These are phyloP conservation scores for Endoconidiophora laricicola DNA, from an alignment of 2,329 filamentous ascomycete species.

Conservation along the genomic window DNA sequence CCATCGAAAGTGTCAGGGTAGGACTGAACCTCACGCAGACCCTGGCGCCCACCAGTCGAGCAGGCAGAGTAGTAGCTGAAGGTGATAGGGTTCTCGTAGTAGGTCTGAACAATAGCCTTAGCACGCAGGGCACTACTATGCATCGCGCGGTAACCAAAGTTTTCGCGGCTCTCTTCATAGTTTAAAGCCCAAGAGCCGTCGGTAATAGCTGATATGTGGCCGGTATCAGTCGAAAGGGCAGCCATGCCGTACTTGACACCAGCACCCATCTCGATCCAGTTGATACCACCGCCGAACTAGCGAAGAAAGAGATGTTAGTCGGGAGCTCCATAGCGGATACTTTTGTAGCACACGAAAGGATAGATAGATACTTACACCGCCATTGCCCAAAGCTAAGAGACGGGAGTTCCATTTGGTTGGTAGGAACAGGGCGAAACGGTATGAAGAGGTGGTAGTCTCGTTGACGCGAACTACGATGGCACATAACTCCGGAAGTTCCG, in stretches of 20 bases:
- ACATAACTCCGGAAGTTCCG: constrained; percentile 20
- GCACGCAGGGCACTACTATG: constrained; percentile 32
- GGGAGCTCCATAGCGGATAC: neutral
- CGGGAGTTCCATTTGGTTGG: constrained; percentile 20
- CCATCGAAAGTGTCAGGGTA: constrained; percentile 32
- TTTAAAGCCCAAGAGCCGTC: constrained; percentile 24
- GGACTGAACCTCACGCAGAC: constrained; percentile 29
- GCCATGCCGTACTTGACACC: constrained; percentile 24
- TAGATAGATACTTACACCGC: constrained; percentile 14
- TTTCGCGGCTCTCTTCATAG: constrained; percentile 20
- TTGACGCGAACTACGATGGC: constrained; percentile 19
- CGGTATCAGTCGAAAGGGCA: constrained; percentile 26
- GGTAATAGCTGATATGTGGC: constrained; percentile 21
- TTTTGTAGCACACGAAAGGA: neutral
- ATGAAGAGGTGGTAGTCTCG: constrained; percentile 15
- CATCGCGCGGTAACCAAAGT: constrained; percentile 25
- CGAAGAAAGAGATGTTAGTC: neutral
- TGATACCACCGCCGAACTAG: constrained; percentile 20
- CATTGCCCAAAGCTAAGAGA: constrained; percentile 20
- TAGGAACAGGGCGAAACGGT: constrained; percentile 21
- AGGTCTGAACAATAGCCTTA: constrained; percentile 30
- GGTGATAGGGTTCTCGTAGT: constrained; percentile 26
- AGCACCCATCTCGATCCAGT: constrained; percentile 18
- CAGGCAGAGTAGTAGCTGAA: constrained; percentile 30
- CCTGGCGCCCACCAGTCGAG: constrained; percentile 35